phyloP scores from a whole-genome alignment of 331 rosid species.

The Phaseolus coccineus region DNA sequence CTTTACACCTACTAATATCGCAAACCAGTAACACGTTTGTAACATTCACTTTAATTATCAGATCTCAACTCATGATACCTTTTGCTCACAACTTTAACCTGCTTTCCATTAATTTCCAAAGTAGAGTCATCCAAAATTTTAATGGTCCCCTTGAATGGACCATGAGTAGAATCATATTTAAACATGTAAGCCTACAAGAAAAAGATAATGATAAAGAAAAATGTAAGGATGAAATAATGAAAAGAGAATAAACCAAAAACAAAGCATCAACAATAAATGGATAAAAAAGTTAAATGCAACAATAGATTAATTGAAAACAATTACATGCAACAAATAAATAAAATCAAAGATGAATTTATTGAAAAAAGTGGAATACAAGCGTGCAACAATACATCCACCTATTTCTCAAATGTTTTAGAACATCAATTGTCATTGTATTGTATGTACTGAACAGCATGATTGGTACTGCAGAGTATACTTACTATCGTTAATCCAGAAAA shows the following conservation, averaged over 20 bases:
- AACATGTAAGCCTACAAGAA: constrained; percentile 89
- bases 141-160: constrained; percentile 78
- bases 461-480: neutral
- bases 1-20: neutral
- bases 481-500: neutral
- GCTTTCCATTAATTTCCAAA: constrained; percentile 90
- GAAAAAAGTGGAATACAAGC: constrained; percentile 17
- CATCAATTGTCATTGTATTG: constrained; percentile 2
- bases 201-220: constrained; percentile 22
- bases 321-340: neutral
- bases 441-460: neutral
- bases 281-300: neutral
- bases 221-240: neutral
- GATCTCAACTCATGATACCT: constrained; percentile 58
- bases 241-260: neutral
- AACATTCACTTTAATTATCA: constrained; percentile 34
- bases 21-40: constrained; percentile 4
- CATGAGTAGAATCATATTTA: constrained; percentile 95
- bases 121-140: constrained; percentile 71
- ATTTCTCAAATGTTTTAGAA: constrained; percentile 20
- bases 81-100: constrained; percentile 70
- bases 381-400: neutral
- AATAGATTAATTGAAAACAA: neutral
- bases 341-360: constrained; percentile 27
- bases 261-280: constrained; percentile 8